Evolutionary conservation across 805 yeast genomes (phyloP), one percentile per base, ranked within the genome.

Genomic region (Nakazawaea holstii): DNA sequence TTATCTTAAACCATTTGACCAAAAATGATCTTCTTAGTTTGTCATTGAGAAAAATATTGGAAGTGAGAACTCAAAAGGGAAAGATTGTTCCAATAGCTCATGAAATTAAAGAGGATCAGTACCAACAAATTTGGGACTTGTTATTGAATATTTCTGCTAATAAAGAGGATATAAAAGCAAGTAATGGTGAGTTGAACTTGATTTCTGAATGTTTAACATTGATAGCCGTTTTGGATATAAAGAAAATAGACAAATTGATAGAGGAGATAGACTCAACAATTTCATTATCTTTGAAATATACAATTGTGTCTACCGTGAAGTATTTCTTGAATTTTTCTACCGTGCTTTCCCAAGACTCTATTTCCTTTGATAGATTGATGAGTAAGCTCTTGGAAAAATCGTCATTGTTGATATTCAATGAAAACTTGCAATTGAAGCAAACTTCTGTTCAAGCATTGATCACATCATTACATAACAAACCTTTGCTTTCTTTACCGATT

Each of bases 381-480:
- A 53, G 60, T 10, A 52, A 51, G 30, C 58, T 60, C 32, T 45
- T 62, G 15, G 64, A 59, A 35, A 49, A 55, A 20, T 46, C 60
- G 1, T 50, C 65, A 1, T 43, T 61, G 26, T 52, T 54, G 48
- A 41, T 50, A 3, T 46, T 49, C 58, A 61, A 60, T 49, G 60
- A 57, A 3, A 74, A 72, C 49, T 67, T 83, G 36, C 76, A 70
- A n/a, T 69, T 82, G 43, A 80, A 83, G 49, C 79, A 80, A 59
- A 67, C 77, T n/a, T 73, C 84, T 1, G 67, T 82, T 30, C 73
- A 80, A 6, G 79, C 83, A 20, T 60, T 85, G 38, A 72, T 80
- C 9, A 72, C 84, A 1, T 80, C 82, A 0, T 64, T 82, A 29
- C 83, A 80, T 60, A 80, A 76, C 53, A 74, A 72, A 43, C 79